Evolutionary conservation across 805 yeast species (phyloP), one percentile per base, ranked within the genome.

Genomic region (Candida morakotiae): DNA sequence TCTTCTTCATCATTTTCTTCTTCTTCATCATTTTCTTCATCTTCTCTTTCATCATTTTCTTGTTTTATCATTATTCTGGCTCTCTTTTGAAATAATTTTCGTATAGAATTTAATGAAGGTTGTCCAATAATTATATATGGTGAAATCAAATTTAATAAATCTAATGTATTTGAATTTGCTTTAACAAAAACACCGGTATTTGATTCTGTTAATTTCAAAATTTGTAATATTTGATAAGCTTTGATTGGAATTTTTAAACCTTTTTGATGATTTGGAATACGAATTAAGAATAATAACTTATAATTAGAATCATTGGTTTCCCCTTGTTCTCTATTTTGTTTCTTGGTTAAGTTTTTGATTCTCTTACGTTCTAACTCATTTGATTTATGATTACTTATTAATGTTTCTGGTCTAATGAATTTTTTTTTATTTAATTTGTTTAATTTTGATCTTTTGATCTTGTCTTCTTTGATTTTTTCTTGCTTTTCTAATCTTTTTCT

Each of bases 21-120:
- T 9, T 40, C 38, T 19, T 57, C 64, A 24, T 62, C 66, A n/a
- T 27, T 22, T 8, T 28, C 31, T 20, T 16, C 31, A 6, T 26
- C 49, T 1, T 41, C 38, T 24, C 35, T 37, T 21, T 43, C 44
- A 8, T 40, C 38, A 21, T 57, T 64, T 24, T 62, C 66, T 26
- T 60, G 65, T 10, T 53, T 53, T 28, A 62, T 56, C 39, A 63
- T 52, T 25, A 81, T 72, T 34, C 76, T 74, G 16, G 87, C 84
- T 73, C 93, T 79, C 63, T 84, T 85, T 58, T 82, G 91, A 51
- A 85, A 69, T 40, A 85, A 62, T 42, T 79, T 74, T 64, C 93
- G 79, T 38, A 84, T 77, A 2, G 88, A 79, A 17, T 75, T 67
- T 51, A 83, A 63, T n/a, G 87, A 77, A 40, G 94, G 94, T 42